Conservation (phyloP, 345 rosid genomes). For the Trapa bicornis region DNA sequence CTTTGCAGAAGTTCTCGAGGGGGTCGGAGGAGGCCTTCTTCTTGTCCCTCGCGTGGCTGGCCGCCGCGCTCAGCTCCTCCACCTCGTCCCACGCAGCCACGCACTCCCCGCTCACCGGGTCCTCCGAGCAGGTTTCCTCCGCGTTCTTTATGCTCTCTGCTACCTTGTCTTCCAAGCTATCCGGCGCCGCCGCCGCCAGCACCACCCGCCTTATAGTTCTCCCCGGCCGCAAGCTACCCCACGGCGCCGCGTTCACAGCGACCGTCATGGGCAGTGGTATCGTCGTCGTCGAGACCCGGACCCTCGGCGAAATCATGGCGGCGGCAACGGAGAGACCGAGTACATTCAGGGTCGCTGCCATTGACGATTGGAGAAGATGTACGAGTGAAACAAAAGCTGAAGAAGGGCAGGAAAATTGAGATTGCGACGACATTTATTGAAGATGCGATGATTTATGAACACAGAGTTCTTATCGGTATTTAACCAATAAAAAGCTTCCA, state of each 20-base stretch:
- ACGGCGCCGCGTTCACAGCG: constrained; percentile 1
- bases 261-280: constrained; percentile 7
- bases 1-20: constrained; percentile 72
- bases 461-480: constrained; percentile 50
- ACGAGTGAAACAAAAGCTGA: neutral
- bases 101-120: constrained; percentile 89
- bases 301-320: constrained; percentile 19
- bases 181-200: constrained; percentile 59
- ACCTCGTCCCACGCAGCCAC: constrained; percentile 99
- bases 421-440: constrained; percentile 4
- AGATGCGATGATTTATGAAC: constrained; percentile 15
- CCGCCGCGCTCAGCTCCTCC: constrained; percentile 98
- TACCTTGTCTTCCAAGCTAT: constrained; percentile 56
- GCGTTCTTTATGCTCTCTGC: constrained; percentile 73
- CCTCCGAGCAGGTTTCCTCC: constrained; percentile 56
- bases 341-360: constrained; percentile 47
- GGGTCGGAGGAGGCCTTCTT: constrained; percentile 56
- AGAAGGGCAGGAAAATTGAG: neutral
- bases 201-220: constrained; percentile 17
- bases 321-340: constrained; percentile 38
- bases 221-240: constrained; percentile 35
- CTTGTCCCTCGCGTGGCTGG: constrained; percentile 86
- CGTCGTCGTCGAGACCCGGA: neutral
- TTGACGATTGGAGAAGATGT: neutral
- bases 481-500: constrained; percentile 26